A percentile compares a stretch with the other conserved stretches of the same genome.
Evolutionary conservation across 2,329 filamentous ascomycete species (phyloP).

Genomic region (Talaromyces funiculosus): DNA sequence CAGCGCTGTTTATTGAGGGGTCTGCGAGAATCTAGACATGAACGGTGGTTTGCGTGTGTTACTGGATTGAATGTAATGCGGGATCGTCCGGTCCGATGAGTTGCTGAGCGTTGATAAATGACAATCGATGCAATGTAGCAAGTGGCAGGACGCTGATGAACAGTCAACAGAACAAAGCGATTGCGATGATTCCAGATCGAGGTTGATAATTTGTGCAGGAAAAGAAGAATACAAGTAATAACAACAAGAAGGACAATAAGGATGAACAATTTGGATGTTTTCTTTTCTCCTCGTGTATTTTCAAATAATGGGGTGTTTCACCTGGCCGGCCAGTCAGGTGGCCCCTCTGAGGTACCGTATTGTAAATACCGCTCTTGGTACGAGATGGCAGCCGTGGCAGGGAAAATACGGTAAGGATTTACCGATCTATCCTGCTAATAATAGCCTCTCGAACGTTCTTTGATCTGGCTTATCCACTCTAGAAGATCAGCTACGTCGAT

Average conservation of each 20-base stretch:
- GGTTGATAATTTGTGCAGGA: not conserved
- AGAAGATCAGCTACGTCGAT: not conserved
- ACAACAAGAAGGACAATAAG: not conserved
- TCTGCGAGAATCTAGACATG: not conserved
- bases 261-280: not conserved
- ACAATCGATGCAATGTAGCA: not conserved
- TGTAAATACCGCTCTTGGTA: not conserved
- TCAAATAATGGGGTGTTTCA: not conserved
- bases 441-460: not conserved
- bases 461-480: not conserved
- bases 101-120: not conserved
- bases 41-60: not conserved
- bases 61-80: not conserved
- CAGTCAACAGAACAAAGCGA: not conserved
- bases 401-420: not conserved
- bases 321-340: constrained; percentile 3
- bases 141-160: not conserved
- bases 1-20: not conserved
- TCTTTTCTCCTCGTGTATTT: not conserved
- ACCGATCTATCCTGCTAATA: not conserved
- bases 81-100: not conserved
- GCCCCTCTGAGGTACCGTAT: not conserved
- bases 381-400: not conserved
- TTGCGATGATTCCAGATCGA: not conserved
- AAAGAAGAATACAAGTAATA: not conserved